Evolutionary conservation across 2,329 filamentous ascomycete species (phyloP), one percentile per base, ranked within the genome.

Genomic region (Emmonsiellopsis sp.): DNA sequence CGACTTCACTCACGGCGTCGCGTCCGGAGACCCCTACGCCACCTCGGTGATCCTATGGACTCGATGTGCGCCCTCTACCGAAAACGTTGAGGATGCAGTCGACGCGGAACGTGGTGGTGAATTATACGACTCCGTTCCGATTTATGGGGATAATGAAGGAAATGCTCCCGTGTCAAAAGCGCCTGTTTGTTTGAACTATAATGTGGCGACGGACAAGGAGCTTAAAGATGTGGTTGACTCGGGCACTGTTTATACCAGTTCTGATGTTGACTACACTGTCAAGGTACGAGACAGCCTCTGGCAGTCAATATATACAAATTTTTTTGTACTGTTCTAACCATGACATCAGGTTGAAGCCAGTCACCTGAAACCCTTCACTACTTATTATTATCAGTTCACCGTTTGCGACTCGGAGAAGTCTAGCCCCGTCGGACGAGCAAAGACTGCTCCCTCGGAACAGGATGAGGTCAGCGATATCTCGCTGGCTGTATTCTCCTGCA

Each of bases 221-320:
- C 71, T 79, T 34, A 67, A 68, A 9, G 62, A 71, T 2, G 69
- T 80, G 6, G 79, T 80, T 2, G 73, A 77, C 49, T 72, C 71
- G 1, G 86, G 86, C 5, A 78, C 70, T 37, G 83, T 77, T 1
- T 87, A 83, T 62, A 89, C 86, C 0, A 86, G 78, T 37, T 85
- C 80, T 1, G 86, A 89, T 63, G 80, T 89, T 47, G 86, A 90
- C 63, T 90, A 84, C 63, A 89, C 86, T 0, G 73, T 88, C 55
- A 88, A 88, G 75, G 81, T 82, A 63, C 49, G 42, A 17, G 55
- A 32, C 6, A 14, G 7, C 8, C 8, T 49, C 57, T 14, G 65
- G 51, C 54, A 14, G 3, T 14, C 9, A 17, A n/a, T 39, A 5
- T 49, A 14, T 17, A 37, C 17, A 17, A 17, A 14, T 9, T 44